Evolutionary conservation across 2,329 filamentous ascomycete species (phyloP), one percentile per base, ranked within the genome.

Genomic region (Fusarium sp.): DNA sequence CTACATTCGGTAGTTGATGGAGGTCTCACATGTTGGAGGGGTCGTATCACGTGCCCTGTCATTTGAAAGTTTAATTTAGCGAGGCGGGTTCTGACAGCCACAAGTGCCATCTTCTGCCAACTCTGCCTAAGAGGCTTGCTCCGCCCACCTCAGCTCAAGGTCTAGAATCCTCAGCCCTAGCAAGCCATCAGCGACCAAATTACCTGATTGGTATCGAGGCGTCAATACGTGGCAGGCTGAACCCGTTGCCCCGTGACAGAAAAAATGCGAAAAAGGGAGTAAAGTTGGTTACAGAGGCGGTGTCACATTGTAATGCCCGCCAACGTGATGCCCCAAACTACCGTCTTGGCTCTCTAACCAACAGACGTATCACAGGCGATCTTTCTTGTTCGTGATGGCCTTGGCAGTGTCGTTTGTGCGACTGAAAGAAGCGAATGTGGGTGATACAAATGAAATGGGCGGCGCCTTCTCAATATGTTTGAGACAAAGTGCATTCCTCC

Each of bases 111-210:
- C 13, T 3, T 31, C 45, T 50, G 10, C 47, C 27, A 31, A 31
- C 24, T 54, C 50, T 31, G 27, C 50, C 50, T 54, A 2, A 2
- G 50, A 2, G 50, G 50, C 50, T 31, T 54, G 18, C 50, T 20
- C 27, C 27, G 50, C 27, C 27, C 50, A 34, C 50, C n/a, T 54
- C 50, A 54, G 27, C 50, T 54, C 50, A 18, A 31, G 50, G 50
- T 54, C 50, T 54, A 54, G 50, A 54, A 54, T 54, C 50, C n/a
- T 54, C 50, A 54, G 50, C 50, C 50, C 50, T 54, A 31, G 27
- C 50, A 54, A 54, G 27, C 50, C 27, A 31, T 54, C 50, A 6
- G 11, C 50, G 4, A 34, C 18, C 10, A 3, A 20, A 52, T 52
- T 52, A 2, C 47, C 27, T 54, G 50, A 54, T 54, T 54, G 27